Evolutionary conservation across 495 filamentous ascomycete species (phyloP).

Genomic region (Neurospora terricola): DNA sequence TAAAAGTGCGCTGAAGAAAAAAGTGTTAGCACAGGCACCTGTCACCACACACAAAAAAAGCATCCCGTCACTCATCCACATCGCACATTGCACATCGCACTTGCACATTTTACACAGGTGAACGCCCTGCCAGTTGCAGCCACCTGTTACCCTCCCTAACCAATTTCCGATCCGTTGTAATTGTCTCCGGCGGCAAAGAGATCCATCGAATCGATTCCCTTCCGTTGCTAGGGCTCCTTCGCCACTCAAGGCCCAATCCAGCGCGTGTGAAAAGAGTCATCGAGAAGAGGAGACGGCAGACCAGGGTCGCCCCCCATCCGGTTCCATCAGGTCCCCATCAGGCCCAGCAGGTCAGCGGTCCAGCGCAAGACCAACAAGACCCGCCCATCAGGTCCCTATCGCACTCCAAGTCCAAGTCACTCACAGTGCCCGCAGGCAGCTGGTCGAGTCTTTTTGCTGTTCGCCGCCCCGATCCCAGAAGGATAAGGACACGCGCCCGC

Average conservation of each 20-base stretch:
- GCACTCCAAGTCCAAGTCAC: constrained; percentile 19
- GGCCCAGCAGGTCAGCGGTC: background rate
- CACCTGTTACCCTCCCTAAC: constrained; percentile 27
- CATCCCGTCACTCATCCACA: background rate
- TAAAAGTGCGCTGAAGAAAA: background rate
- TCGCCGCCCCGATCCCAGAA: background rate
- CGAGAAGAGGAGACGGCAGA: constrained; percentile 10
- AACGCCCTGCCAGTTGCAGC: constrained; percentile 31
- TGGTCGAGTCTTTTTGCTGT: background rate
- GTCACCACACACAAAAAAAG: background rate
- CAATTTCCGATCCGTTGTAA: background rate
- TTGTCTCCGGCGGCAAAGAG: constrained; percentile 21
- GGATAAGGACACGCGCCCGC: constrained; percentile 25
- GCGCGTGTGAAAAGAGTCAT: constrained; percentile 35
- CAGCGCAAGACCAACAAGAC: constrained; percentile 6
- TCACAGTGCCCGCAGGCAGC: constrained; percentile 2
- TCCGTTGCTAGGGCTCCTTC: background rate
- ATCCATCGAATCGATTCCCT: background rate
- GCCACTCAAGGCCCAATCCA: constrained; percentile 25
- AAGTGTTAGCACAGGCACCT: background rate
- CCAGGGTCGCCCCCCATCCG: constrained; percentile 20
- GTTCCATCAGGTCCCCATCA: background rate
- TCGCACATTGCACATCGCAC: background rate
- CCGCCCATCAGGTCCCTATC: constrained; percentile 20
- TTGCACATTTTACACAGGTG: constrained; percentile 1